Base-by-base conservation (phyloP, 805 yeast species). In the Cyberlindnera sargentensis region DNA sequence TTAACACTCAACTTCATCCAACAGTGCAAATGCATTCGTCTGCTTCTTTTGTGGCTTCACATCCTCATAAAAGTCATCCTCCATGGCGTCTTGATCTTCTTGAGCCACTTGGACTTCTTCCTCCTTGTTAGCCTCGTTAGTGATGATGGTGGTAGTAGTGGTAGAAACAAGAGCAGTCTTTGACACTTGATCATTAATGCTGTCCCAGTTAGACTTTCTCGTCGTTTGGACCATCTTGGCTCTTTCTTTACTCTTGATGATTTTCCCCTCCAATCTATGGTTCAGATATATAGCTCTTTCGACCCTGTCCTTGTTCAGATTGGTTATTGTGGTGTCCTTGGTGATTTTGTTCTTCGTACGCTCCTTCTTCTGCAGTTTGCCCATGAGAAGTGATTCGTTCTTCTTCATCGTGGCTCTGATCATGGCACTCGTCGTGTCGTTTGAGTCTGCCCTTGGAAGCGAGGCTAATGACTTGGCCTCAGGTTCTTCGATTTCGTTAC, bases 201-300 rank as follows among this genome's bases (percentile, higher is more conserved):
- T 65, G 40, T 82, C 89, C 93, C 91, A 84, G 11, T 78, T 82
- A 0, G 85, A 65, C 59, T 82, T 83, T 61, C 93, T 71, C 8
- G 82, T 70, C 23, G 61, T 65, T 52, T 77, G 82, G 28, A 83
- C 78, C 51, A 68, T 75, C 52, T 71, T 80, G 24, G 86, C 81
- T 56, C 87, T 73, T 38, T 72, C 71, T 27, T 80, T 74, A 50
- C 87, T 78, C 51, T 76, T 78, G 49, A 75, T 75, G 34, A 83
- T 81, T 58, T 82, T 84, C 36, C 75, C 72, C 20, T 77, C 71
- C 41, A 82, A 65, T 39, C 73, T 72, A 31, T 82, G 85, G 27
- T 71, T 71, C 26, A 80, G 51, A 46, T 71, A 71, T 32, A 72
- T 57, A 5, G 79, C 77, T 49, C 75, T 71, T 50, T 75, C 74